Base-by-base conservation (phyloP, 2,329 filamentous ascomycete species). In the Colletotrichum magnum region DNA sequence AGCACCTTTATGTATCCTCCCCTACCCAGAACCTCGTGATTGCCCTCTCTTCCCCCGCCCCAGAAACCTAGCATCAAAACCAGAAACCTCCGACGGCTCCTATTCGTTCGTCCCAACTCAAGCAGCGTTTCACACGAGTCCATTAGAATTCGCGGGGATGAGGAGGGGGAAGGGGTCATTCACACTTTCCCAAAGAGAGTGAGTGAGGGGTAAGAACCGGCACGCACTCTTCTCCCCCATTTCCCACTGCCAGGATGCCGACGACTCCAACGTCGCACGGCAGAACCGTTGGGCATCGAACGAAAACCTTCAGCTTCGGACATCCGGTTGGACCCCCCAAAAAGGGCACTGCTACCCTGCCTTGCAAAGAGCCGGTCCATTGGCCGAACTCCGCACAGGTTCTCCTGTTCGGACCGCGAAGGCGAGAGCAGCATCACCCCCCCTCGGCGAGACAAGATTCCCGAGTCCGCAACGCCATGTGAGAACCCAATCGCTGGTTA, bases 151-250 rank as follows among this genome's bases (percentile, higher is more conserved):
- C 28, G 21, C 32, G 47, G 18, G 28, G 13, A 5, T 47, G 13
- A 24, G 21, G 21, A 24, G 21, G 21, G 21, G 21, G 21, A 24
- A 24, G 3, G 21, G 3, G 3, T 4, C 21, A 4, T 24, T 4
- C 21, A 21, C 50, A 43, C 41, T 16, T 26, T 12, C 32, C n/a
- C 21, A 24, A 24, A 6, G n/a, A 57, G 36, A 54, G 45, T 57
- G 66, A 69, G 66, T 57, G 66, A 69, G 66, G 66, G 66, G 66
- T 69, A 69, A 18, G 18, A 24, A 50, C 9, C 32, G 50, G 50
- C 50, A 39, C 52, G 28, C 18, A 24, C 24, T 51, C 28, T 32
- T 9, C 2, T 32, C 28, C 6, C 28, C 28, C 28, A 32, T 32
- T 9, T 32, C 28, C 10, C 7, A 10, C 7, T 1, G 10, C 18